These are phyloP conservation scores for Diplodia mutila DNA, from an alignment of 2,329 filamentous ascomycete species.

Conservation along the genomic window DNA sequence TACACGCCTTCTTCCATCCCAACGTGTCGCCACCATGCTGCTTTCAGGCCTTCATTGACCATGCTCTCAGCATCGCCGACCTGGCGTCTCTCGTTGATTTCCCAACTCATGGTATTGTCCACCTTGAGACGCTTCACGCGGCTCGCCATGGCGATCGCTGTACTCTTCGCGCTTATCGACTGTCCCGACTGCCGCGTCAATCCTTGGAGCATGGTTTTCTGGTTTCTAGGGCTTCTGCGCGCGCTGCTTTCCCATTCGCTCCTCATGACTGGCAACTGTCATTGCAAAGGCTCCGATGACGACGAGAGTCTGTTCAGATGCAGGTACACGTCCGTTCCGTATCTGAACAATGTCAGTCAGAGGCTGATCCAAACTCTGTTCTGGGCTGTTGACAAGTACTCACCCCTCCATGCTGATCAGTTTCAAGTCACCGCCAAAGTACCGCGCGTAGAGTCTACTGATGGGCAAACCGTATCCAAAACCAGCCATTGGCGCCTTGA, in stretches of 20 bases:
- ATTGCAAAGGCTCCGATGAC: slow-evolving; percentile 95
- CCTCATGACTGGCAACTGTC: slow-evolving; percentile 86
- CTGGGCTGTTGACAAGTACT: slow-evolving; percentile 40
- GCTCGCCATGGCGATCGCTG: slow-evolving; percentile 42
- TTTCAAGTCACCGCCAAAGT: slow-evolving; percentile 97
- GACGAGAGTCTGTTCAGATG: slow-evolving; percentile 95
- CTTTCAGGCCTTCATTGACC: slow-evolving; percentile 56
- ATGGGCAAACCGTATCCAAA: slow-evolving; percentile 98
- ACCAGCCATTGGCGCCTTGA: slow-evolving; percentile 98
- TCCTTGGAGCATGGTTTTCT: slow-evolving; percentile 57
- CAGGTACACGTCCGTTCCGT: slow-evolving; percentile 97
- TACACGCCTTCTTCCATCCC: slow-evolving; percentile 44
- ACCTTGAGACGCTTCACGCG: slow-evolving; percentile 69
- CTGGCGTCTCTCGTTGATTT: slow-evolving; percentile 85
- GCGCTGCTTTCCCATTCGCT: slow-evolving; percentile 58
- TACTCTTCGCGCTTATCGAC: slow-evolving; percentile 28
- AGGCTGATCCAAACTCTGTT: neutral
- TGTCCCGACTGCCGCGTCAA: slow-evolving; percentile 54
- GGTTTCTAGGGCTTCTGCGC: slow-evolving; percentile 39
- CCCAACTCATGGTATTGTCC: slow-evolving; percentile 51
- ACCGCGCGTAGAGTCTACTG: slow-evolving; percentile 88
- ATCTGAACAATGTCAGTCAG: slow-evolving; percentile 57
- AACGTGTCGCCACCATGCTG: slow-evolving; percentile 53
- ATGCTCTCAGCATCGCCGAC: slow-evolving; percentile 85
- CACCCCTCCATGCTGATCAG: slow-evolving; percentile 99